Evolutionary conservation across 1,284 basidiomycete species (phyloP).

Genomic region (Leccinum griseonigrum): DNA sequence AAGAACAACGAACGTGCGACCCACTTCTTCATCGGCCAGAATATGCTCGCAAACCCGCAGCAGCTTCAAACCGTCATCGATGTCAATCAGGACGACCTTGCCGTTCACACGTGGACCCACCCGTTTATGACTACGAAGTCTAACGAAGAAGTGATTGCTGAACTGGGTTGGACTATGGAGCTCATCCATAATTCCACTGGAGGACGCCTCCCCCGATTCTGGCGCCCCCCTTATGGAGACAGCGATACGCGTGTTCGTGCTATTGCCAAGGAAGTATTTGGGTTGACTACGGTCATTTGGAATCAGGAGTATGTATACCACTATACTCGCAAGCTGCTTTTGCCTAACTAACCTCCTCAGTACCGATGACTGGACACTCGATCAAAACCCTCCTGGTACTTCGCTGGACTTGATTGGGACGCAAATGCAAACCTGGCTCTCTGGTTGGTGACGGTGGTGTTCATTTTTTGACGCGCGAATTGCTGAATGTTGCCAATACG

Average conservation of each 20-base stretch:
- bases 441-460: conserved; percentile 36
- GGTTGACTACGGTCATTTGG: conserved; percentile 72
- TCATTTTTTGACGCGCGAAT: neutral
- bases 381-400: conserved; percentile 35
- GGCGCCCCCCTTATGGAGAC: conserved; percentile 81
- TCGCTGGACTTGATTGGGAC: conserved; percentile 43
- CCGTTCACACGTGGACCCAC: conserved; percentile 80
- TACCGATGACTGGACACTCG: conserved; percentile 66
- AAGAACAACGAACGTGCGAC: conserved; percentile 63
- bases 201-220: conserved; percentile 68
- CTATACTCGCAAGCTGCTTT: neutral
- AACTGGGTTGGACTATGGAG: conserved; percentile 83
- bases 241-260: conserved; percentile 70
- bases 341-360: conserved; percentile 34
- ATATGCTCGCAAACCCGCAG: conserved; percentile 58
- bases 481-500: conserved; percentile 10
- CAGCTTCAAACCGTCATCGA: conserved; percentile 54
- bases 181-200: conserved; percentile 81
- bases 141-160: conserved; percentile 68
- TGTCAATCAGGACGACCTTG: conserved; percentile 59
- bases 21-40: conserved; percentile 81
- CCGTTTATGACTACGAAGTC: conserved; percentile 77
- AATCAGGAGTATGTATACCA: conserved; percentile 60
- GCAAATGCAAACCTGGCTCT: conserved; percentile 54
- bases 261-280: conserved; percentile 72